Conservation (phyloP, 176 grass and related monocot species). For the Eleusine indica region DNA sequence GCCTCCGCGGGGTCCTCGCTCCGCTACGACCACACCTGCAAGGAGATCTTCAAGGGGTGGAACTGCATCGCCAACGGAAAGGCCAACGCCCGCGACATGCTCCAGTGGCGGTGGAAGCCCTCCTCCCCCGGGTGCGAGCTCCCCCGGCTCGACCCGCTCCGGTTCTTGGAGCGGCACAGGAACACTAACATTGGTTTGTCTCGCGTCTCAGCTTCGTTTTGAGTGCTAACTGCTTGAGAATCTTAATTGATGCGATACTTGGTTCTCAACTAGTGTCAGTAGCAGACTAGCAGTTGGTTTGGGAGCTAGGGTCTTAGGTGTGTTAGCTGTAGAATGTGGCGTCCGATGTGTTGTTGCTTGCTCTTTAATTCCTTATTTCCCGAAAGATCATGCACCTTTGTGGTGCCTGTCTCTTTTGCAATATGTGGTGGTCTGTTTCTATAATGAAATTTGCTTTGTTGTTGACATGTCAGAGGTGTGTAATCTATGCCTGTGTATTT, state of each 20-base stretch:
- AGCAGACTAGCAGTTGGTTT: not conserved
- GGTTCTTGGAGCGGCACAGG: slow-evolving; percentile 63
- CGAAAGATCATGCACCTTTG: not conserved
- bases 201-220: not conserved
- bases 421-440: not conserved
- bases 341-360: not conserved
- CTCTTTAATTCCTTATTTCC: not conserved
- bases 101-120: slow-evolving; percentile 73
- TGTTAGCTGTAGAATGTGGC: not conserved
- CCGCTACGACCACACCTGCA: slow-evolving; percentile 77
- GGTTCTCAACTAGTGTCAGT: not conserved
- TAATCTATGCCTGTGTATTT: not conserved
- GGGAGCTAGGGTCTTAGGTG: not conserved
- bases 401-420: not conserved
- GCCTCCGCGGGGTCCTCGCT: not conserved
- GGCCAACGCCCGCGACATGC: slow-evolving; percentile 57
- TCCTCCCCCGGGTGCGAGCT: slow-evolving; percentile 40
- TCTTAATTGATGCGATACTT: not conserved
- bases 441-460: not conserved
- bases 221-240: not conserved
- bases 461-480: not conserved
- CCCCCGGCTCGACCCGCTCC: slow-evolving; percentile 51
- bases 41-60: slow-evolving; percentile 95
- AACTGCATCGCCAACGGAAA: slow-evolving; percentile 82
- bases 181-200: slow-evolving; percentile 73